Base-by-base conservation (phyloP, 1,284 basidiomycete species). In the Austroboletus olivaceoglutinosus region DNA sequence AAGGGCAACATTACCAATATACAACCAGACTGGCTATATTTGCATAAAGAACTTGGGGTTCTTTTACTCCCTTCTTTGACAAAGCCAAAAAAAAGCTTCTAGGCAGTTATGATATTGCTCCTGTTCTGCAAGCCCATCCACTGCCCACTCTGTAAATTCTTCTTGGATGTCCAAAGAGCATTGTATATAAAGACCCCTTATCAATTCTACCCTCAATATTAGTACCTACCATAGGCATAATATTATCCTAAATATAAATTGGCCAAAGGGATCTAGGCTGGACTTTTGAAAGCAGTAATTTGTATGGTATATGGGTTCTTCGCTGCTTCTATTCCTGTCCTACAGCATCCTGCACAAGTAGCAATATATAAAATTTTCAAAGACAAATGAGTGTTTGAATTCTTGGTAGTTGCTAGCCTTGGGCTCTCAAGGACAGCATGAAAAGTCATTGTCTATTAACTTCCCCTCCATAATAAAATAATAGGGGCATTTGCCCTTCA, bases 81-180 rank as follows among this genome's bases (percentile, higher is more conserved):
- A 51, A 34, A 46, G 51, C 48, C 51, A 53, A 6, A 53, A 48
- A n/a, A 53, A 53, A 2, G 31, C 43, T 3, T 52, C 50, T 1
- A 50, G 19, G 10, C 36, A 51, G 19, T 49, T 51, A 16, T 52
- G 37, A 18, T 52, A 52, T 13, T 22, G 10, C 1, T 44, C 48
- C 7, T 29, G 5, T 9, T 51, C 34, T 8, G 9, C 22, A 3
- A 23, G 22, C 36, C 50, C 50, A 0, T 31, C 16, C 16, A n/a
- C 9, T 1, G 40, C 51, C 51, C 51, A 53, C 34, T 33, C 25
- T 0, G 12, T 30, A 19, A 51, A 53, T 25, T 33, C 43, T 5
- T 18, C 12, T 3, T 15, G 19, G 9, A 5, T 41, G 40, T 5
- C 4, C 2, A 41, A 10, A 23, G 40, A 18, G 2, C 5, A 12